phyloP scores from a whole-genome alignment of 208 protist genomes.

The Crithidia expoeki region DNA sequence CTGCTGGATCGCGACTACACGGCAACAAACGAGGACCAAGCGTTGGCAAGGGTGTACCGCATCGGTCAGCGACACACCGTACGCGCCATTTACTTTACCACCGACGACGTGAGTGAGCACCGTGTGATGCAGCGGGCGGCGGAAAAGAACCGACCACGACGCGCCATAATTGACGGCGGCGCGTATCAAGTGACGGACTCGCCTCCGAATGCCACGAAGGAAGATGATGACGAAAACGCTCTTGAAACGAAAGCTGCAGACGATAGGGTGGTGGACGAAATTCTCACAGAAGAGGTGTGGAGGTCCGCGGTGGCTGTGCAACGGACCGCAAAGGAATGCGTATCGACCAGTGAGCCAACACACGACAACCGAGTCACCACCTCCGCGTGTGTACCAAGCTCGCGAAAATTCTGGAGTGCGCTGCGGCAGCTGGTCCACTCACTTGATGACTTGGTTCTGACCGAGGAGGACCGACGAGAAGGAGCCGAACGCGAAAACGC shows the following conservation, averaged over 20 bases:
- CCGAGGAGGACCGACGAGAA: constrained; percentile 34
- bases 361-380: too few relatives aligned
- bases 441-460: constrained; percentile 42
- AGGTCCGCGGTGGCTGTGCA: too few relatives aligned
- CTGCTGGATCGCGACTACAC: constrained; percentile 98
- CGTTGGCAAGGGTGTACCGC: constrained; percentile 95
- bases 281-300: too few relatives aligned
- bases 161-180: constrained; percentile 60
- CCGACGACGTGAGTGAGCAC: constrained; percentile 67
- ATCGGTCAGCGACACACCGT: constrained; percentile 98
- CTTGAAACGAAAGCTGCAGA: not conserved
- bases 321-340: too few relatives aligned
- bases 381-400: not conserved
- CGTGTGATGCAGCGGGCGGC: constrained; percentile 43
- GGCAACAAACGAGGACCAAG: constrained; percentile 96
- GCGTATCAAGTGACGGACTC: constrained; percentile 36
- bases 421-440: constrained; percentile 27
- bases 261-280: not conserved
- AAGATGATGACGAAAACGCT: constrained; percentile 15
- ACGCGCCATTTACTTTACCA: constrained; percentile 93
- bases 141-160: constrained; percentile 56
- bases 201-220: not conserved
- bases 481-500: not conserved
- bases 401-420: constrained; percentile 12
- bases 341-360: too few relatives aligned